A percentile compares a stretch with the other conserved stretches of the same genome.
Evolutionary conservation across 164 flowering plant species (phyloP).

Genomic region (Berberis vulgaris): DNA sequence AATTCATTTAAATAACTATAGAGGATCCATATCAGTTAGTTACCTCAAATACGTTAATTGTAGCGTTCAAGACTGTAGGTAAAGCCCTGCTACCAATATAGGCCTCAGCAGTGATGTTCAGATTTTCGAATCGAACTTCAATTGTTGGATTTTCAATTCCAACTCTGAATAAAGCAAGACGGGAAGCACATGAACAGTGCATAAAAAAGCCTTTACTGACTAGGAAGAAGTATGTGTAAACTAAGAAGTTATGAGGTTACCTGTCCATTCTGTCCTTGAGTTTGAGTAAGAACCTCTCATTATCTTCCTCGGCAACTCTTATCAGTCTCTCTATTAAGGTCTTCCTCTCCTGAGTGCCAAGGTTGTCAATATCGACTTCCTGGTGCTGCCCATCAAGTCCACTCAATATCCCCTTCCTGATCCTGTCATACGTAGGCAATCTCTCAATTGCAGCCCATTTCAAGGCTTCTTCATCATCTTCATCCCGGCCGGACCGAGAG

Average conservation of each 20-base stretch:
- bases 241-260: background rate
- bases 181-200: background rate
- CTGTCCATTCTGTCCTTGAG: conserved; percentile 39
- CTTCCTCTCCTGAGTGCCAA: conserved; percentile 32
- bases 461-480: conserved; percentile 41
- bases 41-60: conserved; percentile 33
- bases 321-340: conserved; percentile 46
- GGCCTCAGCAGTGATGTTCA: conserved; percentile 39
- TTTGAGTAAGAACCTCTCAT: conserved; percentile 57
- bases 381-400: conserved; percentile 14
- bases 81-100: conserved; percentile 48
- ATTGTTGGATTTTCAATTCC: conserved; percentile 53
- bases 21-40: background rate
- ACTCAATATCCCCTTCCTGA: conserved; percentile 31
- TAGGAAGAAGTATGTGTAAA: background rate
- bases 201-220: background rate
- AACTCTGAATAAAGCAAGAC: conserved; percentile 28
- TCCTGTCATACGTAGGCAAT: conserved; percentile 35
- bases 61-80: conserved; percentile 44
- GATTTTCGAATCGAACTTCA: conserved; percentile 60
- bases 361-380: conserved; percentile 28
- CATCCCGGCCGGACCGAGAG: conserved; percentile 29
- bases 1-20: background rate
- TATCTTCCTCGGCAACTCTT: conserved; percentile 50
- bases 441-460: conserved; percentile 55